Conservation (phyloP, 305 asterid genomes). For the Fraxinus angustifolia region DNA sequence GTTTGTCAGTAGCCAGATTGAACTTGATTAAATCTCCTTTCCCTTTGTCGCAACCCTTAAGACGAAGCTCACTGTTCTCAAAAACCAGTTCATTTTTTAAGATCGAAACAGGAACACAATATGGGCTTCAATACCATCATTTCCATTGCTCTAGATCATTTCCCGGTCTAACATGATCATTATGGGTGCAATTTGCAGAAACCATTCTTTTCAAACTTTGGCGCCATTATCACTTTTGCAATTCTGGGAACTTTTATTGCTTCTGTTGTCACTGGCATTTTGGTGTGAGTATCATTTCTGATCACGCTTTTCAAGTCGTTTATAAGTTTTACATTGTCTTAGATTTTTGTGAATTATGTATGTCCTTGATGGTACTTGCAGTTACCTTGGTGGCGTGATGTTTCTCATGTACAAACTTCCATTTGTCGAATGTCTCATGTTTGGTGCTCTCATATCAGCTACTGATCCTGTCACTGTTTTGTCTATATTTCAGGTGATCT, state of each 20-base stretch:
- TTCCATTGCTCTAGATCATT: not conserved
- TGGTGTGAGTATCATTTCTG: constrained; percentile 70
- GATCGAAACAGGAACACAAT: not conserved
- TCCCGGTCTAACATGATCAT: constrained; percentile 7
- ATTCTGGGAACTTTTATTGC: constrained; percentile 84
- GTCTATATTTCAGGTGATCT: constrained; percentile 87
- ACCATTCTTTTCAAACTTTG: constrained; percentile 95
- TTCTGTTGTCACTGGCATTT: constrained; percentile 81
- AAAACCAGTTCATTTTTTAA: not conserved
- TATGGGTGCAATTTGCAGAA: constrained; percentile 59
- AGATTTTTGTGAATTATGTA: not conserved
- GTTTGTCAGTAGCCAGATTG: not conserved
- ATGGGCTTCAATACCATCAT: not conserved
- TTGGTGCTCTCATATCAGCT: constrained; percentile 97
- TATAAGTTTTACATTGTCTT: not conserved
- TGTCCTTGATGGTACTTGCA: constrained; percentile 33
- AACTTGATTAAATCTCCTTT: not conserved
- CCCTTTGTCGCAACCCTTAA: not conserved
- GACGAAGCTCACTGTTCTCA: not conserved
- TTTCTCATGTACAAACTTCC: constrained; percentile 87
- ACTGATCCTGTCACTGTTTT: constrained; percentile 97
- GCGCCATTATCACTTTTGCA: constrained; percentile 92
- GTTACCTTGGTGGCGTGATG: constrained; percentile 79
- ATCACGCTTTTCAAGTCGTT: constrained; percentile 18
- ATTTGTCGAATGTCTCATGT: constrained; percentile 92